Evolutionary conservation across 768 basidiomycete species (phyloP).

Genomic region (Podaxis sp.): DNA sequence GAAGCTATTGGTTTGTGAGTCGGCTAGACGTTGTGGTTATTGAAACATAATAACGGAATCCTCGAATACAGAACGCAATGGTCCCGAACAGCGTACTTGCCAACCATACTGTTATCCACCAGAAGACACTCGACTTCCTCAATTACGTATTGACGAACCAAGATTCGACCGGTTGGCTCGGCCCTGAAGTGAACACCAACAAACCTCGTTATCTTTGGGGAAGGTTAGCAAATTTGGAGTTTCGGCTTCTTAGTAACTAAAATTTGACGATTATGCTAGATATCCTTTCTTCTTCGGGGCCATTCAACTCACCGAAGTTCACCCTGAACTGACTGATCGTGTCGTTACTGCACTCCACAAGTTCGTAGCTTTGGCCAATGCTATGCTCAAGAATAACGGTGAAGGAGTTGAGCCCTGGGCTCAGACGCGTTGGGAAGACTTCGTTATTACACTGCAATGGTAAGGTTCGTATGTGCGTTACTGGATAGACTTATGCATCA

Average conservation of each 20-base stretch:
- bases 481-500: not conserved
- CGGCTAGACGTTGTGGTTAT: not conserved
- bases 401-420: slow-evolving; percentile 56
- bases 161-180: slow-evolving; percentile 55
- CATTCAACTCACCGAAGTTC: slow-evolving; percentile 53
- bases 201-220: slow-evolving; percentile 59
- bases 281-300: slow-evolving; percentile 61
- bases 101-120: slow-evolving; percentile 44
- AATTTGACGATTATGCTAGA: slow-evolving; percentile 23
- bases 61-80: slow-evolving; percentile 42
- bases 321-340: slow-evolving; percentile 40
- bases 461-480: slow-evolving; percentile 19
- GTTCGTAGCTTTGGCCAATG: slow-evolving; percentile 52
- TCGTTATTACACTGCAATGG: slow-evolving; percentile 57
- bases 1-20: slow-evolving; percentile 61
- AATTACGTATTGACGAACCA: slow-evolving; percentile 52
- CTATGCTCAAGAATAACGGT: slow-evolving; percentile 48
- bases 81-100: slow-evolving; percentile 50
- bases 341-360: slow-evolving; percentile 54
- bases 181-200: slow-evolving; percentile 51
- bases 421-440: slow-evolving; percentile 58
- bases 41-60: not conserved
- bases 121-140: slow-evolving; percentile 47
- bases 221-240: slow-evolving; percentile 28
- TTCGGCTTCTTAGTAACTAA: not conserved